Evolutionary conservation across 1,284 basidiomycete species (phyloP), one percentile per base, ranked within the genome.

Genomic region (Taiwanofungus camphoratus): DNA sequence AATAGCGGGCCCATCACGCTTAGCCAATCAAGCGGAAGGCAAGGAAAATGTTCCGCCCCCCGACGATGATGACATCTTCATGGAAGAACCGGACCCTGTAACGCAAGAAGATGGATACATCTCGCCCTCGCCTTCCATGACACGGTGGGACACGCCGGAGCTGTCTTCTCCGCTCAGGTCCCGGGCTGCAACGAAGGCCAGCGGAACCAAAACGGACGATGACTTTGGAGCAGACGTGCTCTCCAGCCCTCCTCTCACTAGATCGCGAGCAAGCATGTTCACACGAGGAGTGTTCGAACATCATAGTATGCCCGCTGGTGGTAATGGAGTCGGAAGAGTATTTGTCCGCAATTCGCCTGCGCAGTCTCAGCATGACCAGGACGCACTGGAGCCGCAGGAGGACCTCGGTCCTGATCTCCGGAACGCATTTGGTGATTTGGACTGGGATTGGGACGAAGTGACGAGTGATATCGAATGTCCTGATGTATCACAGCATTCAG

Each of bases 31-130:
- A 40, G 45, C 43, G 33, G 41, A 46, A 42, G 51, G 73, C 41
- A 78, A 74, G 54, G 71, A 76, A 56, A 77, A 76, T 39, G 36
- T 52, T 36, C 50, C 54, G 39, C 46, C 37, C 36, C 46, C 60
- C 3, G 65, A 59, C 40, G 70, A 68, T 23, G 70, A 72, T 44
- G 66, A 68, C 19, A 59, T 60, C 35, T 52, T 56, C 43, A 56
- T 60, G 40, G 63, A 68, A 39, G 54, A 56, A 23, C 61, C 66
- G 44, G 66, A 70, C 41, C 56, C 51, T 16, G 79, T 86, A 26
- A 67, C 70, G 54, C 86, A 87, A 62, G 86, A 88, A 57, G 84
- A 85, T 52, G 85, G 86, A 27, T 88, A 88, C 60, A 67, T 82
- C 45, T 86, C 85, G 15, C 84, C 83, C 15, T 68, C 75, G 12